phyloP scores from a whole-genome alignment of 1,284 basidiomycete species.

The Volvariella surrecta region DNA sequence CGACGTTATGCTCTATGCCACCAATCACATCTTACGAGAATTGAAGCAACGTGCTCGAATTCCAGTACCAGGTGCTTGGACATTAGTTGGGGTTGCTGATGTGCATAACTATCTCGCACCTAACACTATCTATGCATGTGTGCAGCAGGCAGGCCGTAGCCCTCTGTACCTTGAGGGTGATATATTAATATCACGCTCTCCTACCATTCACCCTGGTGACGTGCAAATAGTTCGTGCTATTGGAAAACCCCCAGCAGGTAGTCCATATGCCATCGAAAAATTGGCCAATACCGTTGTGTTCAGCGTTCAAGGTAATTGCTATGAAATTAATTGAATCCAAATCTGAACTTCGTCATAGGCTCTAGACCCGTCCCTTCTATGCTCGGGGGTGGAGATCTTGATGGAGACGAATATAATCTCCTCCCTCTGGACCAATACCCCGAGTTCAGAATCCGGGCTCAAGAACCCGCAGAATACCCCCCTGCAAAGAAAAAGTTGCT shows the following conservation, averaged over 20 bases:
- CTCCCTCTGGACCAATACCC: constrained; percentile 34
- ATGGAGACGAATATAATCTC: constrained; percentile 52
- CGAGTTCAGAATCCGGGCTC: constrained; percentile 20
- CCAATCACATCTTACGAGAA: constrained; percentile 55
- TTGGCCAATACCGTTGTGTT: constrained; percentile 53
- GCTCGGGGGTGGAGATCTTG: constrained; percentile 59
- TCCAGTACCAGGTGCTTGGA: constrained; percentile 52
- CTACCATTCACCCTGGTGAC: constrained; percentile 62
- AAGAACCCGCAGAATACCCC: constrained; percentile 42
- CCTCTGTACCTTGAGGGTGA: constrained; percentile 44
- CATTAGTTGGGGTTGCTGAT: constrained; percentile 63
- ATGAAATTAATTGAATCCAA: neutral
- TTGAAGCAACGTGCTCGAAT: constrained; percentile 64
- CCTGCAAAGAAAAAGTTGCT: constrained; percentile 39
- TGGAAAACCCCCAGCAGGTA: constrained; percentile 42
- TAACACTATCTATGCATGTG: constrained; percentile 51
- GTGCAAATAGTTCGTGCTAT: constrained; percentile 53
- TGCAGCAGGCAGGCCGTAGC: constrained; percentile 30
- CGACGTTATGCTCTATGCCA: constrained; percentile 40
- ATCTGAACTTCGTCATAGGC: constrained; percentile 27
- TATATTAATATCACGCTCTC: constrained; percentile 53
- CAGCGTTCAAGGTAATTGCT: constrained; percentile 36
- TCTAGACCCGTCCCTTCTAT: constrained; percentile 48
- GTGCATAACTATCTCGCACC: constrained; percentile 40
- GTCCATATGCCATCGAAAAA: constrained; percentile 42